Evolutionary conservation across 116 monocot genomes (phyloP).

Genomic region (Trichopus zeylanicus): DNA sequence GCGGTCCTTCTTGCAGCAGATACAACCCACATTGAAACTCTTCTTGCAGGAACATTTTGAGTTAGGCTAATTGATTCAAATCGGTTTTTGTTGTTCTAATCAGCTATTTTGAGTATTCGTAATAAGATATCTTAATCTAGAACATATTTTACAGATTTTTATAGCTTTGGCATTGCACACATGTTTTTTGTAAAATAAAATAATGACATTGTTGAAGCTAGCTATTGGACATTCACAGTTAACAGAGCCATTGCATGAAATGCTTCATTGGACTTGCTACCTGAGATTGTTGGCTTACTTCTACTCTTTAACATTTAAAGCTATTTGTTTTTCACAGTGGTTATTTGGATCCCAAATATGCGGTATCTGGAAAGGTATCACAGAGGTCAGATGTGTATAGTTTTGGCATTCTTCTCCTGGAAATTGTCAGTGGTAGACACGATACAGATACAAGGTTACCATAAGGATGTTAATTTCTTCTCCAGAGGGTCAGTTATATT

Average conservation of each 20-base stretch:
- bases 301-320: not conserved
- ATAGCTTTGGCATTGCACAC: too few species aligned
- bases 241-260: not conserved
- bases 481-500: slow-evolving; percentile 25
- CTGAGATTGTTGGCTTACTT: not conserved
- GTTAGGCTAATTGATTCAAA: too few species aligned
- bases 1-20: too few species aligned
- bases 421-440: slow-evolving; percentile 55
- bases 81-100: too few species aligned
- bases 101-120: too few species aligned
- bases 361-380: slow-evolving; percentile 47
- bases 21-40: too few species aligned
- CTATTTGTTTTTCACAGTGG: slow-evolving; percentile 22
- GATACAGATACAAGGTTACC: slow-evolving; percentile 30
- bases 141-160: too few species aligned
- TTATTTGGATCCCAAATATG: slow-evolving; percentile 63
- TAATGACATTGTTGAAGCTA: not conserved
- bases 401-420: slow-evolving; percentile 65
- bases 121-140: too few species aligned
- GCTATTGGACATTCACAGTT: not conserved
- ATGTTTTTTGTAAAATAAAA: too few species aligned
- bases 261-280: not conserved
- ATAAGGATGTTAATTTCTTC: slow-evolving; percentile 26
- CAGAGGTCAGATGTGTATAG: slow-evolving; percentile 60
- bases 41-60: too few species aligned